Evolutionary conservation across 2,329 filamentous ascomycete species (phyloP), one percentile per base, ranked within the genome.

Genomic region (Cadophora sp.): DNA sequence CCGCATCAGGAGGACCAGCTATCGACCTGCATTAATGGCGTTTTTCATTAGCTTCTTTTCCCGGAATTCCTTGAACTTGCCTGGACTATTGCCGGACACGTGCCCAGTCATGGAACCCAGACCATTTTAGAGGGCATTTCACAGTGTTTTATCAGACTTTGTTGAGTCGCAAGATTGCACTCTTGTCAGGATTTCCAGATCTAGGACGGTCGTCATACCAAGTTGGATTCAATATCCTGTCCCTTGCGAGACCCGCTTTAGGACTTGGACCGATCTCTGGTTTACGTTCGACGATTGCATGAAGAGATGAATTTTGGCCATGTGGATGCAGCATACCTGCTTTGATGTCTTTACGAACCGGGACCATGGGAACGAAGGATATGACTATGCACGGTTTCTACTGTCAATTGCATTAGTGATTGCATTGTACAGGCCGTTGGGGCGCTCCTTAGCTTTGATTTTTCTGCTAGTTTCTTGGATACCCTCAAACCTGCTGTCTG

Each of bases 401-500:
- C 71, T 75, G 72, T 73, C 68, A 68, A 70, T 64, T 76, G 74
- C 74, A 75, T 74, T 71, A 73, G 74, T 75, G 66, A 72, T 73
- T 75, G 74, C 75, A 76, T 74, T 68, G 70, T 71, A 73, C 71
- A 71, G 71, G 70, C 72, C 73, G 69, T 74, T 73, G 66, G 69
- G 74, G 72, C 68, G 73, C 68, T 69, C 65, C 59, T 59, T 68
- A 65, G 55, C 69, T 70, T 64, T 71, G 71, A 69, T 71, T 70
- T 62, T 72, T 64, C 41, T 72, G 47, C 45, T 68, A 59, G 59
- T 68, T 71, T 69, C 50, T 74, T 70, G 72, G 71, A 74, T 75
- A 72, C 71, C 71, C 68, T 71, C 69, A 71, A 59, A 68, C 70
- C 69, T 76, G 75, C 75, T 76, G 75, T 69, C 73, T 77, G 75